These are phyloP conservation scores for Metarhizium humberi DNA, from an alignment of 2,329 filamentous ascomycete genomes.

Conservation along the genomic window DNA sequence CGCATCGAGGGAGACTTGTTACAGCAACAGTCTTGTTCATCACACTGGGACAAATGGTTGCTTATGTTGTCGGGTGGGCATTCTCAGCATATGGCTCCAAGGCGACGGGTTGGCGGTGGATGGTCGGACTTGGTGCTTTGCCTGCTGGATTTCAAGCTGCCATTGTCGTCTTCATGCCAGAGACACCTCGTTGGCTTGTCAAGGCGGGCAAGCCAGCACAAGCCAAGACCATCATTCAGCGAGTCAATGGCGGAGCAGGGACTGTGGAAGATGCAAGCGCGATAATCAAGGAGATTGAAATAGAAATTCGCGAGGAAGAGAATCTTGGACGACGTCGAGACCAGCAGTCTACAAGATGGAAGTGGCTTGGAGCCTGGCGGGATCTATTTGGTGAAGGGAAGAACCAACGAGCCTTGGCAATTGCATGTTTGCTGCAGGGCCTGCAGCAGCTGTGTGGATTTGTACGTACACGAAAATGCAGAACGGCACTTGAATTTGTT, in stretches of 20 bases:
- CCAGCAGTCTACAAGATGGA: constrained; percentile 18
- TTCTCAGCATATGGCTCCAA: constrained; percentile 48
- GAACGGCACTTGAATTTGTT: background rate
- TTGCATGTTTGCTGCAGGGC: constrained; percentile 79
- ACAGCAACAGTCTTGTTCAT: constrained; percentile 77
- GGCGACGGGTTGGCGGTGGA: constrained; percentile 71
- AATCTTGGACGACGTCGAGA: constrained; percentile 32
- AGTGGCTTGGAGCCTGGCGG: constrained; percentile 37
- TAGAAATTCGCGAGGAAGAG: constrained; percentile 64
- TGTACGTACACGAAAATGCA: constrained; percentile 33
- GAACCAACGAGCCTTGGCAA: constrained; percentile 66
- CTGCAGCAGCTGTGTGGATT: constrained; percentile 86
- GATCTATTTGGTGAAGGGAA: constrained; percentile 48
- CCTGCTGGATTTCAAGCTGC: constrained; percentile 65
- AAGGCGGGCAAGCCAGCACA: constrained; percentile 51
- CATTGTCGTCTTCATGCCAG: constrained; percentile 66
- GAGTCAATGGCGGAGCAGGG: constrained; percentile 50
- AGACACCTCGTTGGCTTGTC: constrained; percentile 83
- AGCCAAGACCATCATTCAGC: constrained; percentile 56
- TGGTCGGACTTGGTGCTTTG: constrained; percentile 75
- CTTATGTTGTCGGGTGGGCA: constrained; percentile 74
- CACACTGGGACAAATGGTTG: constrained; percentile 79
- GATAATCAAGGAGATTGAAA: constrained; percentile 61
- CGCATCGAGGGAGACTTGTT: constrained; percentile 68
- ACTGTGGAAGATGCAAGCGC: constrained; percentile 38